phyloP scores from a whole-genome alignment of 805 yeast species.

The Candida broadrunensis region DNA sequence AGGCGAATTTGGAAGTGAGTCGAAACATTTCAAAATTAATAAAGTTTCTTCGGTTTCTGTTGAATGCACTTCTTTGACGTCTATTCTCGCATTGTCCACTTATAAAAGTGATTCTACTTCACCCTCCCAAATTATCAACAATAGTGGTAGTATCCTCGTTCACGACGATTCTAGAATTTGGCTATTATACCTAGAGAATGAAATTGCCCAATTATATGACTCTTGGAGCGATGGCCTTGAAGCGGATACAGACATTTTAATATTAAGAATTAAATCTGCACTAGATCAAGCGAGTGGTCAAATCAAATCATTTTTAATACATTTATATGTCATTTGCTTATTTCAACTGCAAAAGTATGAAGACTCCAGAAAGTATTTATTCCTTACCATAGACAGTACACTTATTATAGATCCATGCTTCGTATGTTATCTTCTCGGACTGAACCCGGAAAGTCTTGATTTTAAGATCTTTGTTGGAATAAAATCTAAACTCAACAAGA shows the following conservation, averaged over 20 bases:
- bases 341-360: background rate
- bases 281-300: background rate
- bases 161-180: slow-evolving; percentile 2
- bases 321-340: background rate
- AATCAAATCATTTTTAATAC: background rate
- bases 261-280: background rate
- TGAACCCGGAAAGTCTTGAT: background rate
- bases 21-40: background rate
- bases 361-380: background rate
- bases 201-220: background rate
- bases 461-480: background rate
- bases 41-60: background rate
- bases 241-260: background rate
- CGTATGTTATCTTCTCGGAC: background rate
- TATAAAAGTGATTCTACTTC: background rate
- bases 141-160: slow-evolving; percentile 1
- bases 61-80: background rate
- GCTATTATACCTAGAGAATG: slow-evolving; percentile 5
- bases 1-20: background rate
- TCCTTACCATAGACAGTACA: background rate
- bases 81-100: background rate
- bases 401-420: background rate
- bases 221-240: background rate
- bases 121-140: background rate
- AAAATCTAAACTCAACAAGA: background rate